phyloP scores from a whole-genome alignment of 2,329 filamentous ascomycete species.

The Colletotrichum musicola region DNA sequence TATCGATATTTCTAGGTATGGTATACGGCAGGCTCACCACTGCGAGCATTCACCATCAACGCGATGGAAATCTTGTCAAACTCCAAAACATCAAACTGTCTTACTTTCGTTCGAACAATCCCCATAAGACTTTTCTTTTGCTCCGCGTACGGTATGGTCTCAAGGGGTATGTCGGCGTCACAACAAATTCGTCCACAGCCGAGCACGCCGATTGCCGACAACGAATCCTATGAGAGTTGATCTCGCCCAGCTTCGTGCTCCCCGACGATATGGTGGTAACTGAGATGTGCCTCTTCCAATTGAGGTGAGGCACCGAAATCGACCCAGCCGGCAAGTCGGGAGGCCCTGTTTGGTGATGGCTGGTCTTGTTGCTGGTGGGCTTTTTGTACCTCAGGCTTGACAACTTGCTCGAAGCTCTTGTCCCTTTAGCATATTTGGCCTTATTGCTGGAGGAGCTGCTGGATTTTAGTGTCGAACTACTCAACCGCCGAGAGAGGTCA shows the following conservation, averaged over 20 bases:
- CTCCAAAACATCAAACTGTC: too few relatives aligned
- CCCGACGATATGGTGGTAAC: slow-evolving; percentile 55
- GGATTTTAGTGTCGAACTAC: slow-evolving; percentile 19
- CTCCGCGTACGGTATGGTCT: slow-evolving; percentile 17
- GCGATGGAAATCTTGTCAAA: too few relatives aligned
- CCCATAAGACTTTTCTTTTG: slow-evolving; percentile 30
- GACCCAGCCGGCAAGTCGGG: background rate
- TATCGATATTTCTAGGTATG: too few relatives aligned
- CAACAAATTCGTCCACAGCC: slow-evolving; percentile 1
- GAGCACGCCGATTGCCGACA: background rate
- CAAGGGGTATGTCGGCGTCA: slow-evolving; percentile 32
- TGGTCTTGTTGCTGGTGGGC: background rate
- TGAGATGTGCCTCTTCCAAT: slow-evolving; percentile 42
- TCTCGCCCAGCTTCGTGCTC: slow-evolving; percentile 61
- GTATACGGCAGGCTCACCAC: too few relatives aligned
- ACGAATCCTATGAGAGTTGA: slow-evolving; percentile 39
- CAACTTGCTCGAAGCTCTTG: background rate
- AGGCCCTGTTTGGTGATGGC: background rate
- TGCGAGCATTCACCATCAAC: background rate
- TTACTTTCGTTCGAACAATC: slow-evolving; percentile 15
- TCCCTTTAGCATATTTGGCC: slow-evolving; percentile 12
- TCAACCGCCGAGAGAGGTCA: slow-evolving; percentile 55
- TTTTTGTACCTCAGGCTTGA: slow-evolving; percentile 12
- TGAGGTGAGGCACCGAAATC: background rate
- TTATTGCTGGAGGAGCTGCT: slow-evolving; percentile 12